Base-by-base conservation (phyloP, 306 rosid species). In the Begonia fuchsioides region DNA sequence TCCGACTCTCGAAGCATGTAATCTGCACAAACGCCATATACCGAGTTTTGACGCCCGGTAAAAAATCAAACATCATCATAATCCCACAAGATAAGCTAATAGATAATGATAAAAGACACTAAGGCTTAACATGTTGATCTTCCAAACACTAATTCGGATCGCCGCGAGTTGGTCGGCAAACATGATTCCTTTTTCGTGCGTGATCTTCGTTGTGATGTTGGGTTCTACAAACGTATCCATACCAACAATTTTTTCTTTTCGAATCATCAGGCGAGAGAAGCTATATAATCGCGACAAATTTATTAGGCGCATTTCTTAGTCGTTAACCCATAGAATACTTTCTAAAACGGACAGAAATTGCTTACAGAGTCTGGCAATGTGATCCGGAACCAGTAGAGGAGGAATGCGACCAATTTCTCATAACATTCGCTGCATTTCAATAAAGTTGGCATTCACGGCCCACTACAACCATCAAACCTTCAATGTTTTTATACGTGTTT, bases 231-330 rank as follows among this genome's bases (percentile, higher is more conserved):
- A 77, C 71, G 61, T 78, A 79, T 63, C 97, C 97, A 68, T 90
- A 81, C 97, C 95, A 90, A 74, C 97, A 90, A 81, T 90, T 78
- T 32, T 79, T 87, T 69, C 94, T 79, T 17, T 51, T 66, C 13
- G 59, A 41, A 47, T 79, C 87, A 13, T 72, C 93, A 0, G 61
- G 53, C 11, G 95, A 90, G 16, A 83, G 61, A 61, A 52, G 65
- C 81, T 78, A 39, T 53, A 11, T 16, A 9, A 13, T 17, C 16
- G 13, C 35, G 3, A 26, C 35, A 17, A 32, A 9, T 13, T 40
- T 17, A 40, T n/a, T 10, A 38, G 35, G n/a, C 45, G 3, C 2
- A 41, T n/a, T 41, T 10, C 12, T 41, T 41, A 41, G 12, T 13
- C 1, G 13, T 41, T 6, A 10, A 41, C 12, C 6, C 2, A 41